phyloP scores from a whole-genome alignment of 1,284 basidiomycete genomes.

The Waitea zeae region DNA sequence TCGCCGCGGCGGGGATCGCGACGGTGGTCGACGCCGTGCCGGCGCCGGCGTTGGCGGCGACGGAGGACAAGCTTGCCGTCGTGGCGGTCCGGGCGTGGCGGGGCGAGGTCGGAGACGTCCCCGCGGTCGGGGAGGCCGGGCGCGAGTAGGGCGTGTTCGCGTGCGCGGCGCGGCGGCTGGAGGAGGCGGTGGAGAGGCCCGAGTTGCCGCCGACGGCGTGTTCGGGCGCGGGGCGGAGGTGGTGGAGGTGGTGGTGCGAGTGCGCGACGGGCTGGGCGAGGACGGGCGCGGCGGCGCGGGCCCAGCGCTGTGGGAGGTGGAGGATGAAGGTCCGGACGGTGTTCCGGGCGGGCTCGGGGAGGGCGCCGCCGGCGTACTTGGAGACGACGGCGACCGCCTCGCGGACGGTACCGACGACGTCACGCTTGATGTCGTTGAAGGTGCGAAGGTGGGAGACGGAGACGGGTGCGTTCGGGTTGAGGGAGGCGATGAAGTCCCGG shows the following conservation, averaged over 20 bases:
- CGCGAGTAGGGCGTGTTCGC: background rate
- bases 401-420: slow-evolving; percentile 74
- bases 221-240: too few species aligned
- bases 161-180: background rate
- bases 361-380: slow-evolving; percentile 68
- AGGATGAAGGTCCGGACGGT: slow-evolving; percentile 51
- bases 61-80: background rate
- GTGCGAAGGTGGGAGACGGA: slow-evolving; percentile 43
- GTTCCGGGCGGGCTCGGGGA: slow-evolving; percentile 68
- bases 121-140: background rate
- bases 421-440: slow-evolving; percentile 56
- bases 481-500: slow-evolving; percentile 61
- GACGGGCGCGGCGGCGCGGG: slow-evolving; percentile 17
- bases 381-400: slow-evolving; percentile 82
- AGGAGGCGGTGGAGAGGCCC: background rate
- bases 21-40: slow-evolving; percentile 4
- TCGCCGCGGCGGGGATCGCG: slow-evolving; percentile 31
- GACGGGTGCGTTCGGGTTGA: slow-evolving; percentile 28
- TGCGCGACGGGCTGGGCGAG: slow-evolving; percentile 3
- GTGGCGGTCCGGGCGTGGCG: too few species aligned
- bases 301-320: slow-evolving; percentile 69
- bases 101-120: too few species aligned
- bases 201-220: background rate
- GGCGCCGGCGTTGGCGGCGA: slow-evolving; percentile 4
- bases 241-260: slow-evolving; percentile 6